These are phyloP conservation scores for Picea mariana DNA, from an alignment of 83 land plant genomes.

Conservation along the genomic window DNA sequence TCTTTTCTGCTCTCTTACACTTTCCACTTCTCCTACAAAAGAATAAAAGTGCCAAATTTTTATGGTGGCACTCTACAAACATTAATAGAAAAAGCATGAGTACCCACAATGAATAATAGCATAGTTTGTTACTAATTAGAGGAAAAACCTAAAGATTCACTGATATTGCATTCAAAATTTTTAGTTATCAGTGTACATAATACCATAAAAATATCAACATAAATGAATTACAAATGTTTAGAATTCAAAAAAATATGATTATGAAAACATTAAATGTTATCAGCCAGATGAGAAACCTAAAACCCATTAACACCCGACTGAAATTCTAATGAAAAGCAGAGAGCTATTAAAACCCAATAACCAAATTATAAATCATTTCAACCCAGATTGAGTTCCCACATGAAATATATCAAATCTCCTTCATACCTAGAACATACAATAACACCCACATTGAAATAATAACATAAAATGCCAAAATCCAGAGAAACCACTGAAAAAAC, in stretches of 20 bases:
- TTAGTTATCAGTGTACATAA: too few relatives aligned
- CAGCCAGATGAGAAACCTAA: too few relatives aligned
- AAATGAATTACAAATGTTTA: not conserved
- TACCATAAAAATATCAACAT: too few relatives aligned
- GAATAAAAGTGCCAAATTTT: not conserved
- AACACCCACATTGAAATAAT: not conserved
- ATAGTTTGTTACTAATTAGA: not conserved
- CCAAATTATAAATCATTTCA: too few relatives aligned
- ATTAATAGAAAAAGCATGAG: not conserved
- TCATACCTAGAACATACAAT: not conserved
- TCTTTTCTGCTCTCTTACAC: not conserved
- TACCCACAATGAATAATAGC: not conserved
- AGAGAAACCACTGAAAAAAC: not conserved
- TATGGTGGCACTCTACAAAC: conserved; percentile 3
- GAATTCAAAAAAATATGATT: too few relatives aligned
- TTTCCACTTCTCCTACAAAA: not conserved
- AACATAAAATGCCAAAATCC: not conserved
- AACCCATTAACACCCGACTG: too few relatives aligned
- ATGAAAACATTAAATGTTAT: too few relatives aligned
- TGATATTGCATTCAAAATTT: too few relatives aligned
- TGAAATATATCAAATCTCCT: not conserved
- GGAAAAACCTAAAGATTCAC: not conserved
- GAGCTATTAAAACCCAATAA: too few relatives aligned
- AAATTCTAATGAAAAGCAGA: too few relatives aligned
- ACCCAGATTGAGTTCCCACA: too few relatives aligned